phyloP scores from a whole-genome alignment of 768 basidiomycete species.

The Russula sp. region DNA sequence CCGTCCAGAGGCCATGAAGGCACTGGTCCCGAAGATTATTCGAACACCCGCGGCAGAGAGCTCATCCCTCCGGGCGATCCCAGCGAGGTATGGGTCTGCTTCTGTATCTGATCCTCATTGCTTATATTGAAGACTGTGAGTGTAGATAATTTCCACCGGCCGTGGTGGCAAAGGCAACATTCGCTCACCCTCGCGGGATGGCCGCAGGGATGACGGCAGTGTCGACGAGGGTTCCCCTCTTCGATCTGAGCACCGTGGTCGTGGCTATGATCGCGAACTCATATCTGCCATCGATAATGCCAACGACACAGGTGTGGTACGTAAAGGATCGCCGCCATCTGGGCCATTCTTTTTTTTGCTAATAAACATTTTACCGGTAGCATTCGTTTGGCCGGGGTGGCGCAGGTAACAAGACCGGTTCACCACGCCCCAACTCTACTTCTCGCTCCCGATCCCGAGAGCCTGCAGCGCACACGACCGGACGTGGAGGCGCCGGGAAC shows the following conservation, averaged over 20 bases:
- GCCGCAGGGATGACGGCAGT: conserved; percentile 10
- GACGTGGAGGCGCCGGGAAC: conserved; percentile 60
- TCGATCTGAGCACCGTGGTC: conserved; percentile 19
- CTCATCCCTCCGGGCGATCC: conserved; percentile 29
- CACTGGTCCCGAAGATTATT: conserved; percentile 47
- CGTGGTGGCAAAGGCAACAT: conserved; percentile 85
- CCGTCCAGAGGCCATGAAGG: conserved; percentile 28
- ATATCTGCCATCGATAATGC: conserved; percentile 18
- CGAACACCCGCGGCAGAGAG: conserved; percentile 56
- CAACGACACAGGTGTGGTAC: not conserved
- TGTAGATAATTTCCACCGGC: conserved; percentile 48
- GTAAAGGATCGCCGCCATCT: not conserved
- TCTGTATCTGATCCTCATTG: too few relatives aligned
- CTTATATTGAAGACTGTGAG: not conserved
- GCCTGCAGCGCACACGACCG: conserved; percentile 28
- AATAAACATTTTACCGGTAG: not conserved
- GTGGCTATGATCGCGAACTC: conserved; percentile 26
- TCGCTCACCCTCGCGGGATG: conserved; percentile 63
- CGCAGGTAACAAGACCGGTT: too few relatives aligned
- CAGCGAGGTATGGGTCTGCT: conserved; percentile 30
- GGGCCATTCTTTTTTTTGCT: not conserved
- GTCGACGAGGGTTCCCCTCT: not conserved
- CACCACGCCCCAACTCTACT: too few relatives aligned
- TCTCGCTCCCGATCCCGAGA: too few relatives aligned
- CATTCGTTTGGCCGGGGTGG: conserved; percentile 50